Evolutionary conservation across 2,329 filamentous ascomycete species (phyloP), one percentile per base, ranked within the genome.

Genomic region (Phaeosphaeriaceae sp.): DNA sequence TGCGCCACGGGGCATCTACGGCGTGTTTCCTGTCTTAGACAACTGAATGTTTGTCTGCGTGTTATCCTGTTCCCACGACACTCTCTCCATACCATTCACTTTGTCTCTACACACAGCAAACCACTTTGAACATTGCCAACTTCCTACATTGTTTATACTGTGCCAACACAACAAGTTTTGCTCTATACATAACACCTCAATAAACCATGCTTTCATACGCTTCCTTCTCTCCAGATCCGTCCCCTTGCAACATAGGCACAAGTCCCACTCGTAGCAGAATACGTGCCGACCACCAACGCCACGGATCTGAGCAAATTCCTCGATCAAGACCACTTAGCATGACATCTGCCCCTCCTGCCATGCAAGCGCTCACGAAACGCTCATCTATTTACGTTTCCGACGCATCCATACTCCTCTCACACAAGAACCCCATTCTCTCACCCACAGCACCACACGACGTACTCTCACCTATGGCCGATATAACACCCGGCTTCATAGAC

Each of bases 321-420:
- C 56, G 58, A 17, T 49, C 57, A 37, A 57, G 61, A 15, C 56
- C 59, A 12, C 56, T 64, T 20, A 62, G 55, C 37, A 50, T 61
- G 9, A 38, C 44, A n/a, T 42, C 42, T 38, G 48, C 52, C 2
- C 44, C 44, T 28, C 47, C 48, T 32, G 39, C 54, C 30, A 54
- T 58, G 49, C 52, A 52, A 26, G 23, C 23, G 30, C 62, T 60
- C 43, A 54, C 38, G 46, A 63, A 64, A 40, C 47, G 59, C n/a
- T 55, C 59, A 9, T 65, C 62, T 37, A 63, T 65, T 34, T 65
- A 64, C 48, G 62, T 65, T 16, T 64, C 62, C 23, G 61, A 64
- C 42, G 62, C 61, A 18, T 60, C 58, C 34, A 54, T 62, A 12
- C 52, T 62, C 26, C 60, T 64, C 38, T 53, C 55, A 32, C 59